Conservation (phyloP, 2,329 filamentous ascomycete species). For the Westerdykella ornata region DNA sequence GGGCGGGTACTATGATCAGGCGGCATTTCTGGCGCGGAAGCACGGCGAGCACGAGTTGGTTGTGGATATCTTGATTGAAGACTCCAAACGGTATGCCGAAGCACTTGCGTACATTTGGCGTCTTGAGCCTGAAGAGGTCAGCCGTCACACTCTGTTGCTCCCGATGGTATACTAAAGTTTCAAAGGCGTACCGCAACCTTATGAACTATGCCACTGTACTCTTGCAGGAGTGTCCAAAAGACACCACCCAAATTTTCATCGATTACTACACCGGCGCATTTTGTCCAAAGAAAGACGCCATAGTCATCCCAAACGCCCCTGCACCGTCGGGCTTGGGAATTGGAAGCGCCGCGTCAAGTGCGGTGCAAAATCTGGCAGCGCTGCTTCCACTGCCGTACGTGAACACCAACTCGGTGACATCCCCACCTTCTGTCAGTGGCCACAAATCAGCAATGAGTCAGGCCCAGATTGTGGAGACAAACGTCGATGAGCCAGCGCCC, state of each 20-base stretch:
- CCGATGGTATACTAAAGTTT: constrained; percentile 2
- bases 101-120: constrained; percentile 89
- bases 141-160: constrained; percentile 27
- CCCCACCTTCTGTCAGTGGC: constrained; percentile 48
- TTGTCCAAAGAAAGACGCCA: constrained; percentile 60
- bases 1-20: constrained; percentile 94
- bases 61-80: constrained; percentile 91
- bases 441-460: constrained; percentile 50
- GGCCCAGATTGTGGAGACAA: constrained; percentile 48
- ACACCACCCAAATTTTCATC: constrained; percentile 82
- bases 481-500: constrained; percentile 44
- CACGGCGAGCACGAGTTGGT: constrained; percentile 91
- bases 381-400: constrained; percentile 82
- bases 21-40: constrained; percentile 88
- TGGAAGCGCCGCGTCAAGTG: constrained; percentile 55
- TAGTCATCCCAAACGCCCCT: constrained; percentile 45
- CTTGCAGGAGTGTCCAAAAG: constrained; percentile 74
- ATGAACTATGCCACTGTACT: constrained; percentile 94
- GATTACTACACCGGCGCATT: constrained; percentile 91
- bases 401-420: constrained; percentile 55
- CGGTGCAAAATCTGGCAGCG: constrained; percentile 78
- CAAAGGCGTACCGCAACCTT: constrained; percentile 72
- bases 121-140: constrained; percentile 67
- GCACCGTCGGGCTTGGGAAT: constrained; percentile 40
- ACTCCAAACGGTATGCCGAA: constrained; percentile 82